Conservation (phyloP, 1,284 basidiomycete genomes). For the Trametes pubescens region DNA sequence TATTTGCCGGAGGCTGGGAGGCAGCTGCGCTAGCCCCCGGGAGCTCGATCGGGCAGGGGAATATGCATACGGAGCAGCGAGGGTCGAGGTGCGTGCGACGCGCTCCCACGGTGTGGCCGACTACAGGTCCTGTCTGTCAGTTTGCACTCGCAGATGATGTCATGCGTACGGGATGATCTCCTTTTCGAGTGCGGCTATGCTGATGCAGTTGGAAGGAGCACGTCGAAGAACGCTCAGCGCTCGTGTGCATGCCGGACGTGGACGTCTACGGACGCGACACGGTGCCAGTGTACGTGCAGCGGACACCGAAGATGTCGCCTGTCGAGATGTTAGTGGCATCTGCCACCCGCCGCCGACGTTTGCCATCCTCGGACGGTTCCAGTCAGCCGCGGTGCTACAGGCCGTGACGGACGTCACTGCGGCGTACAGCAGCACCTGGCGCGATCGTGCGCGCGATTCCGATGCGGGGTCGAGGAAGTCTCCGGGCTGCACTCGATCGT, state of each 20-base stretch:
- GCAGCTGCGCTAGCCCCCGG: not conserved
- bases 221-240: not conserved
- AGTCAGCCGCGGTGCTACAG: not conserved
- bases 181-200: not conserved
- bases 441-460: constrained; percentile 1
- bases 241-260: not conserved
- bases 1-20: constrained; percentile 7
- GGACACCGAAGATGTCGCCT: not conserved
- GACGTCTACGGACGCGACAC: not conserved
- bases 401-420: not conserved
- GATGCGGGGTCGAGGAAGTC: not conserved
- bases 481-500: not conserved
- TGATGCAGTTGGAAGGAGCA: not conserved
- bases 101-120: not conserved
- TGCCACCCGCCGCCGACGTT: not conserved
- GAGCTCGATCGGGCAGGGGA: not conserved
- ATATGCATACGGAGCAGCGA: not conserved
- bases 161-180: not conserved
- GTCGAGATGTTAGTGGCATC: not conserved
- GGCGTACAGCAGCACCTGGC: not conserved
- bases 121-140: not conserved
- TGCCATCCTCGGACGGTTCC: not conserved
- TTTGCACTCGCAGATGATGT: constrained; percentile 1
- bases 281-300: not conserved
- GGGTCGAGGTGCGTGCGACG: constrained; percentile 1